A percentile compares a stretch with the other conserved stretches of the same genome.
Evolutionary conservation across 306 rosid species (phyloP).

Genomic region (Prunus persica): DNA sequence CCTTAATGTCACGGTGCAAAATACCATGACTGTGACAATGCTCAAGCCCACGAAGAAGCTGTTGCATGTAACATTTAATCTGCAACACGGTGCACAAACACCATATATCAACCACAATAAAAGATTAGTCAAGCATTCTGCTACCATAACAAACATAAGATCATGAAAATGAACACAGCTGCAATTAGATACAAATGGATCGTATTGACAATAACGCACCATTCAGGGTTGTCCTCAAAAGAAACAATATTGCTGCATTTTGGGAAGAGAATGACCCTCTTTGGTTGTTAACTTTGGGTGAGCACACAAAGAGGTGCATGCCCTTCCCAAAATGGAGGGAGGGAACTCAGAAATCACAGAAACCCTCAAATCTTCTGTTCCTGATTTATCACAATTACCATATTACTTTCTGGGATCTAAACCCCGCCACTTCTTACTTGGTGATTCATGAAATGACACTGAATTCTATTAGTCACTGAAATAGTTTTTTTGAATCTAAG

Average conservation of each 20-base stretch:
- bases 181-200: neutral
- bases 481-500: too few species aligned
- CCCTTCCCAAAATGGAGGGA: neutral
- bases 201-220: neutral
- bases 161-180: neutral
- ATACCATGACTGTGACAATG: slow-evolving; percentile 76
- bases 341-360: neutral
- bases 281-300: too few species aligned
- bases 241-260: neutral
- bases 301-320: neutral
- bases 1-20: slow-evolving; percentile 86
- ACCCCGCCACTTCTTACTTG: too few species aligned
- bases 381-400: too few species aligned
- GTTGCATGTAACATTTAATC: slow-evolving; percentile 84
- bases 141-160: neutral
- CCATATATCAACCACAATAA: neutral
- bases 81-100: slow-evolving; percentile 25
- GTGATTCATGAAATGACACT: too few species aligned
- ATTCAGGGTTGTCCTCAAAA: neutral
- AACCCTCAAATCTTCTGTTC: neutral
- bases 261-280: too few species aligned
- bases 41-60: slow-evolving; percentile 72
- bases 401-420: too few species aligned
- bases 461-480: too few species aligned
- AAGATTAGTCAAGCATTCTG: neutral